Evolutionary conservation across 345 rosid genomes (phyloP).

Genomic region (Syzygium oleosum): DNA sequence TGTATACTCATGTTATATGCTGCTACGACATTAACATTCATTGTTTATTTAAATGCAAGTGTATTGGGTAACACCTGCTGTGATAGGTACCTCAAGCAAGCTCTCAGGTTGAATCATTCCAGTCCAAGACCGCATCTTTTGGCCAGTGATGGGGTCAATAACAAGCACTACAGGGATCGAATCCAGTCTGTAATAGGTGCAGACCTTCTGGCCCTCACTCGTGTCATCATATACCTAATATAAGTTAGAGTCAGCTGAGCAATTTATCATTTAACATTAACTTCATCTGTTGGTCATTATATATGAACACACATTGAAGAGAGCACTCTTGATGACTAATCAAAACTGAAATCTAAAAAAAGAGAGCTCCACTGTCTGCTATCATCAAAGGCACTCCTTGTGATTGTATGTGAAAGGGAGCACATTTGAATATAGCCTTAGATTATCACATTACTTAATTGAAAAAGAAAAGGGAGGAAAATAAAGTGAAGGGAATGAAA

Average conservation of each 20-base stretch:
- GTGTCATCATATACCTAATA: constrained; percentile 79
- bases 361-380: background rate
- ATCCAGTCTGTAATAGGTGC: constrained; percentile 83
- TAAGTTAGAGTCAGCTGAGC: background rate
- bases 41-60: background rate
- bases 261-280: background rate
- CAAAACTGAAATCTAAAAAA: background rate
- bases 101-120: constrained; percentile 94
- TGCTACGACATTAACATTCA: background rate
- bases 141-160: constrained; percentile 94
- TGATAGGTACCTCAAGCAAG: constrained; percentile 57
- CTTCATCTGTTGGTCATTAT: background rate
- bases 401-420: background rate
- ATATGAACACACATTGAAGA: background rate
- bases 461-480: background rate
- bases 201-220: constrained; percentile 85
- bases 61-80: background rate
- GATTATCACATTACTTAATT: background rate
- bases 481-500: background rate
- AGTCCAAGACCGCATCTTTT: constrained; percentile 80
- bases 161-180: constrained; percentile 86
- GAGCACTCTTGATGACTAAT: background rate
- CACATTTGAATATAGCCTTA: background rate
- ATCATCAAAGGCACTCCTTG: background rate
- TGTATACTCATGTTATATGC: background rate